Evolutionary conservation across 305 asterid species (phyloP).

Genomic region (Lippia alba): DNA sequence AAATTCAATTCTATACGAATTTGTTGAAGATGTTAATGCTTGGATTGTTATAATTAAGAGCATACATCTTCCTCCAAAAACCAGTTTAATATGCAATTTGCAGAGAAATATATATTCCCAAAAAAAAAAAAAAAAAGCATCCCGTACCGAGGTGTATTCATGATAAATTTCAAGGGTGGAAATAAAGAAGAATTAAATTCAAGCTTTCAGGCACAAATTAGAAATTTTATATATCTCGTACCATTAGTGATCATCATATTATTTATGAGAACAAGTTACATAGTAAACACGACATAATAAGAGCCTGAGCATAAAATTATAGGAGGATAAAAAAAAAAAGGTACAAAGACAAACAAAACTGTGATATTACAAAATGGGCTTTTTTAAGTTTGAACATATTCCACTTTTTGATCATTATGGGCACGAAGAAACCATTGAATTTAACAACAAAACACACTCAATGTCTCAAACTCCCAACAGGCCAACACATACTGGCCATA

Average conservation of each 20-base stretch:
- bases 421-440: constrained; percentile 1
- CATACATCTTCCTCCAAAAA: not conserved
- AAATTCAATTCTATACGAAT: not conserved
- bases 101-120: not conserved
- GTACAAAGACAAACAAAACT: not conserved
- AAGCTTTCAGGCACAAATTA: not conserved
- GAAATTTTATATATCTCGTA: constrained; percentile 6
- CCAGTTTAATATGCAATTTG: constrained; percentile 9
- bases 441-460: constrained; percentile 3
- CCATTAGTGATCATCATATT: constrained; percentile 5
- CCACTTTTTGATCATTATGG: constrained; percentile 4
- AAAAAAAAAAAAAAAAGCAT: constrained; percentile 5
- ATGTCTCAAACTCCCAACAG: constrained; percentile 13
- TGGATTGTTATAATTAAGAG: not conserved
- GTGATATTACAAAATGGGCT: not conserved
- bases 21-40: constrained; percentile 4
- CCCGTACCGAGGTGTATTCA: not conserved
- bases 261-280: not conserved
- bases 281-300: constrained; percentile 1
- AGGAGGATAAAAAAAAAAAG: constrained; percentile 13
- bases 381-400: not conserved
- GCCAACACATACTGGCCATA: constrained; percentile 15
- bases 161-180: not conserved
- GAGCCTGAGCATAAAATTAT: constrained; percentile 13
- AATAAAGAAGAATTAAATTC: constrained; percentile 4